Percentiles rank a stretch among this genome's conserved stretches.
phyloP scores from a whole-genome alignment of 2,329 filamentous ascomycete species.

The Cryphonectria japonica region DNA sequence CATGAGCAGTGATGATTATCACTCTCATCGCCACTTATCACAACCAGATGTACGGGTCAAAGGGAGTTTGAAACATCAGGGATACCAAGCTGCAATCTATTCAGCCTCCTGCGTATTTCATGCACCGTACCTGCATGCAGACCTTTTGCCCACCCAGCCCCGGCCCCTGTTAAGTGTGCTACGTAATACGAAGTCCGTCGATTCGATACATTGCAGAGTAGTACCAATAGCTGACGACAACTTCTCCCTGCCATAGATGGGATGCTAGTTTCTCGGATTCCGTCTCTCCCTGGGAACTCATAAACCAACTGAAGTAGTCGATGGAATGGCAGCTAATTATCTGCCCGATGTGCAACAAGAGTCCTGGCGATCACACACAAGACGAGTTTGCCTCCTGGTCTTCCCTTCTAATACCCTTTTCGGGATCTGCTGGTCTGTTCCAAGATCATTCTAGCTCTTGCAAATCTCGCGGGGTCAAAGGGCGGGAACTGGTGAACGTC shows the following conservation, averaged over 20 bases:
- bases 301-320: background rate
- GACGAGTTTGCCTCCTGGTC: background rate
- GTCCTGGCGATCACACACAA: slow-evolving; percentile 10
- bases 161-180: slow-evolving; percentile 1
- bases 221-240: background rate
- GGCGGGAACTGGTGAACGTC: background rate
- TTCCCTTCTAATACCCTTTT: background rate
- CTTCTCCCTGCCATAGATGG: background rate
- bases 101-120: slow-evolving; percentile 15
- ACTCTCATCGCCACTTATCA: slow-evolving; percentile 2
- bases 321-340: background rate
- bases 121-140: slow-evolving; percentile 9
- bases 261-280: background rate
- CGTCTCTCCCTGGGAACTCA: background rate
- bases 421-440: slow-evolving; percentile 13
- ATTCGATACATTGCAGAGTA: background rate
- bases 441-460: slow-evolving; percentile 10
- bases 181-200: background rate
- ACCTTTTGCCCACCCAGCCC: background rate
- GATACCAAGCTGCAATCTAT: slow-evolving; percentile 12
- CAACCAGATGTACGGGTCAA: background rate
- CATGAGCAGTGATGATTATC: background rate
- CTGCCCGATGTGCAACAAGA: slow-evolving; percentile 1
- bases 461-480: background rate
- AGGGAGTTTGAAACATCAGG: slow-evolving; percentile 12